A percentile compares a stretch with the other conserved stretches of the same genome.
phyloP scores from a whole-genome alignment of 176 grass and related monocot genomes.

The Eremochloa ophiuroides region DNA sequence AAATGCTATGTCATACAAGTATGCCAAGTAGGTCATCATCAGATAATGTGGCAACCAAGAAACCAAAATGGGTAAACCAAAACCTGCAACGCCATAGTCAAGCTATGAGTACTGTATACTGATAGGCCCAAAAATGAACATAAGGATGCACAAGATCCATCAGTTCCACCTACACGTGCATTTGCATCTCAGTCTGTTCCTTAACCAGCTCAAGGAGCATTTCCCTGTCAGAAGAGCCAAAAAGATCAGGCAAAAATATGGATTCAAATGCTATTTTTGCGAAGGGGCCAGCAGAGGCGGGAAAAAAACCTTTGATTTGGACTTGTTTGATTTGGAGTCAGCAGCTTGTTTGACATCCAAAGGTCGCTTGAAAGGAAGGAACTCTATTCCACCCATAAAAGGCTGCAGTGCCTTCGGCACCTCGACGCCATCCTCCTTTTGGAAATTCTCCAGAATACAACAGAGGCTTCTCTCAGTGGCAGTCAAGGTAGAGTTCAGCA shows the following conservation, averaged over 20 bases:
- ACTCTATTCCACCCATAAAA: slow-evolving; percentile 63
- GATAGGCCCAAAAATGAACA: background rate
- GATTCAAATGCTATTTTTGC: background rate
- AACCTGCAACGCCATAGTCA: background rate
- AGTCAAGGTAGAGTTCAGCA: slow-evolving; percentile 89
- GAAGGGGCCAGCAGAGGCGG: background rate
- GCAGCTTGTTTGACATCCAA: slow-evolving; percentile 44
- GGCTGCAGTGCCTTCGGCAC: slow-evolving; percentile 65
- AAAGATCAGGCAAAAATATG: slow-evolving; percentile 2
- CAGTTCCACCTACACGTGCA: background rate
- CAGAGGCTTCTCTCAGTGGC: slow-evolving; percentile 93
- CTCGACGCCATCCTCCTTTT: slow-evolving; percentile 71
- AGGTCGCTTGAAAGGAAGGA: slow-evolving; percentile 68
- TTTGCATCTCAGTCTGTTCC: background rate
- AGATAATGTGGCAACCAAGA: slow-evolving; percentile 3
- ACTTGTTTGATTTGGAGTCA: slow-evolving; percentile 57
- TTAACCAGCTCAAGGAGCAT: slow-evolving; percentile 27
- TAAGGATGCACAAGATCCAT: background rate
- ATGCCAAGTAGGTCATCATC: background rate
- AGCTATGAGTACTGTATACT: slow-evolving; percentile 16
- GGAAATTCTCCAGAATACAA: slow-evolving; percentile 85
- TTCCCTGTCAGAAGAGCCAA: slow-evolving; percentile 26
- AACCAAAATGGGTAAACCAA: background rate
- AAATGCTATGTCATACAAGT: background rate
- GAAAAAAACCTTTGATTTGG: slow-evolving; percentile 52